These are phyloP conservation scores for Pestalotiopsis sp. DNA, from an alignment of 2,329 filamentous ascomycete genomes.

Conservation along the genomic window DNA sequence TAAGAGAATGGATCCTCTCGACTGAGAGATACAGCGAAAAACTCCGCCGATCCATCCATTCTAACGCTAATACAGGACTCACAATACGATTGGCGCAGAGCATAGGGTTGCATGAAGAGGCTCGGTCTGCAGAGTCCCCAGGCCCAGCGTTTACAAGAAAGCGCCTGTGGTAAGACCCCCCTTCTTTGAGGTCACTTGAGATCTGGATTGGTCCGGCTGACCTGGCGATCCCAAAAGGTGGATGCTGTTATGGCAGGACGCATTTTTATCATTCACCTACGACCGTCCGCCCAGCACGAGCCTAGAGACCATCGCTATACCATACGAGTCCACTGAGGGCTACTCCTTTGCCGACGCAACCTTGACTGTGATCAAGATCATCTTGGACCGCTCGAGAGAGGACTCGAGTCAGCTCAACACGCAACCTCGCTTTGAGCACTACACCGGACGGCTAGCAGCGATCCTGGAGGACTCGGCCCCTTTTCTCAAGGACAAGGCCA, in stretches of 20 bases:
- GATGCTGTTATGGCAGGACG: constrained; percentile 9
- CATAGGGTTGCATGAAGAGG: constrained; percentile 6
- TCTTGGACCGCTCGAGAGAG: constrained; percentile 9
- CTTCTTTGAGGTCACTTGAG: background rate
- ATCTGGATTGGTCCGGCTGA: background rate
- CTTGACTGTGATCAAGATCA: constrained; percentile 4
- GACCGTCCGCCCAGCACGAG: constrained; percentile 8
- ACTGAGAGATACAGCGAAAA: background rate
- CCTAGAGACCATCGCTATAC: background rate
- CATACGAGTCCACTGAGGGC: constrained; percentile 1
- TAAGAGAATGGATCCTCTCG: background rate
- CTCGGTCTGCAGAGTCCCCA: background rate
- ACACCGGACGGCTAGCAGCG: background rate
- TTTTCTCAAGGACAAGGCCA: constrained; percentile 4
- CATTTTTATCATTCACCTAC: constrained; percentile 7
- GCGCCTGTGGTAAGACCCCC: background rate
- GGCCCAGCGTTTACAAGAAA: constrained; percentile 3
- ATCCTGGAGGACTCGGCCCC: background rate
- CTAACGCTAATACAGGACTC: background rate
- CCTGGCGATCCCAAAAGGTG: background rate
- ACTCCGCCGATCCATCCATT: background rate
- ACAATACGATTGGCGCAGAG: constrained; percentile 11
- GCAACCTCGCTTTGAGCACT: constrained; percentile 4
- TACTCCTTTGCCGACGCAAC: constrained; percentile 3
- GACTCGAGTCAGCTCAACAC: constrained; percentile 1